Percentiles rank a stretch among this genome's conserved stretches.
phyloP scores from a whole-genome alignment of 495 filamentous ascomycete species.

The Aspergillus sparsus region DNA sequence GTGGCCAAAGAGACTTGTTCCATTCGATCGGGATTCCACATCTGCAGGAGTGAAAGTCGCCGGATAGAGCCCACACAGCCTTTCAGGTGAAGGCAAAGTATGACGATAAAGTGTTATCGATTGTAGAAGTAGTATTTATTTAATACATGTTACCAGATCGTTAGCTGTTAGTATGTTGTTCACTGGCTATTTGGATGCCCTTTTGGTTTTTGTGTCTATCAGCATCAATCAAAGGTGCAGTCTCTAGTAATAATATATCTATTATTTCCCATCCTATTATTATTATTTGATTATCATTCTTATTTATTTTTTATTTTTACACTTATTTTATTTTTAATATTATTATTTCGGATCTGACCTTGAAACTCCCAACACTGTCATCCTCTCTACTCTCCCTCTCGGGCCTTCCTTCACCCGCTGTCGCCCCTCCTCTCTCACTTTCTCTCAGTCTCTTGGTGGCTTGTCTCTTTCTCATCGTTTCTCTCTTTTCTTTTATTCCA shows the following conservation, averaged over 20 bases:
- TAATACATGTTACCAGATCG: no score
- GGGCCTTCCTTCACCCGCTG: conserved; percentile 32
- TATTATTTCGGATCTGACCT: not conserved
- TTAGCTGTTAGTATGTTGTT: no score
- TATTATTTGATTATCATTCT: no score
- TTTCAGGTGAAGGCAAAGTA: conserved; percentile 1
- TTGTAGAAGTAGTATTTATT: no score
- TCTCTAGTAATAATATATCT: no score
- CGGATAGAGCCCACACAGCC: conserved; percentile 9
- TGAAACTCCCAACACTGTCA: conserved; percentile 16
- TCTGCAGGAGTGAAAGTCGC: conserved; percentile 30
- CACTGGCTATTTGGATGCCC: no score
- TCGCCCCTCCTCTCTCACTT: conserved; percentile 36
- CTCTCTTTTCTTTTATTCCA: conserved; percentile 19
- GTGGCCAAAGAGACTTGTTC: conserved; percentile 28
- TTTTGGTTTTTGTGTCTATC: no score
- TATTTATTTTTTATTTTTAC: no score
- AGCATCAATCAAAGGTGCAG: no score
- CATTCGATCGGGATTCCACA: conserved; percentile 31
- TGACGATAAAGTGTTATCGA: not conserved
- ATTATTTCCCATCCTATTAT: no score
- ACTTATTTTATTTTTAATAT: no score
- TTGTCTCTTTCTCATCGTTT: conserved; percentile 42
- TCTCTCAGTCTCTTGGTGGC: conserved; percentile 36
- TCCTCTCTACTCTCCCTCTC: conserved; percentile 30